phyloP scores from a whole-genome alignment of 2,329 filamentous ascomycete species.

The Chaetoscypha palmicola region DNA sequence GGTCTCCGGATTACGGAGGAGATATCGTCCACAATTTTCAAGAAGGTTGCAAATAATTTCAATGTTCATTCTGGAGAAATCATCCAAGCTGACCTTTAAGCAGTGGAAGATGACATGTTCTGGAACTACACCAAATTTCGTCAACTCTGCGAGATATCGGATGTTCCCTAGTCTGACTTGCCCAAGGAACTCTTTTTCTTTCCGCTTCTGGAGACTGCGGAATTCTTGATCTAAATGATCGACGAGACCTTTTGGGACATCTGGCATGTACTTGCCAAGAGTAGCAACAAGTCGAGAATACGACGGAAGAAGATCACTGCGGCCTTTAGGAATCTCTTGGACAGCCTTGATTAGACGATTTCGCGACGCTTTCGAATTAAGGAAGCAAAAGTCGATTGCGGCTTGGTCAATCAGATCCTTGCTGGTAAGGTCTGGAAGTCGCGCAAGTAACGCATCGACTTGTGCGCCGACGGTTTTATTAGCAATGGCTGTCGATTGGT shows the following conservation, averaged over 20 bases:
- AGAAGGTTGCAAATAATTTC: conserved; percentile 95
- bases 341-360: conserved; percentile 90
- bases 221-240: conserved; percentile 95
- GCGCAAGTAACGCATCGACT: conserved; percentile 81
- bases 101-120: conserved; percentile 99
- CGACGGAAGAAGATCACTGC: conserved; percentile 80
- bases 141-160: conserved; percentile 94
- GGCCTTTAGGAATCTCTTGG: conserved; percentile 90
- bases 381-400: conserved; percentile 93
- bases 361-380: conserved; percentile 96
- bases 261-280: conserved; percentile 85
- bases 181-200: conserved; percentile 94
- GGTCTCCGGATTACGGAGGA: conserved; percentile 87
- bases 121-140: conserved; percentile 95
- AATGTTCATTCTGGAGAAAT: conserved; percentile 98
- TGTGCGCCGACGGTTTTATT: conserved; percentile 98
- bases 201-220: conserved; percentile 88
- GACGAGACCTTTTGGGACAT: conserved; percentile 86
- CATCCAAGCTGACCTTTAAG: conserved; percentile 92
- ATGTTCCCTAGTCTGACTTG: conserved; percentile 92
- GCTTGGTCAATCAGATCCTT: conserved; percentile 90
- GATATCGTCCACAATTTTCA: conserved; percentile 92
- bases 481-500: conserved; percentile 86
- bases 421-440: conserved; percentile 82
- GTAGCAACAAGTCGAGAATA: conserved; percentile 94